Conservation (phyloP, 805 yeast genomes). For the Torulaspora gathmanii region DNA sequence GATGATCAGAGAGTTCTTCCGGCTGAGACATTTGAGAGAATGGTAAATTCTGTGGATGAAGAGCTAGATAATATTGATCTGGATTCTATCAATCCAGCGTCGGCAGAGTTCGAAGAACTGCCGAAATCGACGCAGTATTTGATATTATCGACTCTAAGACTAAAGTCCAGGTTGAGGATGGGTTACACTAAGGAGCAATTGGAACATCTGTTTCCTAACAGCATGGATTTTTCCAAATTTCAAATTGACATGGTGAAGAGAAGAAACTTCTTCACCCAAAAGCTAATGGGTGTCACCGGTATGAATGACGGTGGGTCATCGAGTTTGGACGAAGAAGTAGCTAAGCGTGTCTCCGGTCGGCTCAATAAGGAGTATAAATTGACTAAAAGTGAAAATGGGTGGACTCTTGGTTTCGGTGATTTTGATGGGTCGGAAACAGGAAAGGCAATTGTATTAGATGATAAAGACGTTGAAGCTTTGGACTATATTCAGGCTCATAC, state of each 20-base stretch:
- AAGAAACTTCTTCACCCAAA: constrained; percentile 85
- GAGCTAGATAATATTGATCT: constrained; percentile 67
- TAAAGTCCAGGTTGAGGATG: constrained; percentile 86
- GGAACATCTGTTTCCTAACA: constrained; percentile 71
- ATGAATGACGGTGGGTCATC: constrained; percentile 52
- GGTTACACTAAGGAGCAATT: constrained; percentile 91
- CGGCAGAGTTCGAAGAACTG: constrained; percentile 67
- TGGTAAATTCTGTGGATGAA: constrained; percentile 50
- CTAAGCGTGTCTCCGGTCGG: constrained; percentile 72
- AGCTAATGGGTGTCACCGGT: constrained; percentile 77
- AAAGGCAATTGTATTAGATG: constrained; percentile 51
- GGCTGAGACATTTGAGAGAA: constrained; percentile 62
- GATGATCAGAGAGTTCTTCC: constrained; percentile 71
- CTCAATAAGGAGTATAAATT: constrained; percentile 70
- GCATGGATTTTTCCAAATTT: constrained; percentile 85
- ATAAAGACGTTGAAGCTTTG: constrained; percentile 17
- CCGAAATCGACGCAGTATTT: constrained; percentile 86
- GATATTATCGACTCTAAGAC: constrained; percentile 73
- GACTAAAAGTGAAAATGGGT: constrained; percentile 73
- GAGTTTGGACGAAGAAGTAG: constrained; percentile 27
- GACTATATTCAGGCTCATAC: constrained; percentile 1
- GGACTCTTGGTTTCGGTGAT: constrained; percentile 63
- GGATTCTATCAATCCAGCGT: constrained; percentile 75
- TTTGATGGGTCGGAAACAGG: constrained; percentile 39
- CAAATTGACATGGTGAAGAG: constrained; percentile 91